phyloP scores from a whole-genome alignment of 768 basidiomycete species.

The Boletellus emodensis region DNA sequence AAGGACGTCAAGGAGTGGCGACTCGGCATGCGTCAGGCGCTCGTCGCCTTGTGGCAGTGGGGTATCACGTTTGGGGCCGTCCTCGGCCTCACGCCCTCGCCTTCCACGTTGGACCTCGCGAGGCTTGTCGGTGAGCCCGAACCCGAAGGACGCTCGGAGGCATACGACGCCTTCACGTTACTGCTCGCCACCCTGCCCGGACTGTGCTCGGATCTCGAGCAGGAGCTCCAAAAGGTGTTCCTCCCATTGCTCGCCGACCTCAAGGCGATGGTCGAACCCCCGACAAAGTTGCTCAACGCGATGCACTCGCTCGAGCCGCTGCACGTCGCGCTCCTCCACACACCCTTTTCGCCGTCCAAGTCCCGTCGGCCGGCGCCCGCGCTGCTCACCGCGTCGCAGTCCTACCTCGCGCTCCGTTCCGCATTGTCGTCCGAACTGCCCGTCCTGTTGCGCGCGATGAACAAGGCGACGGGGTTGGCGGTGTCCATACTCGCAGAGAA shows the following conservation, averaged over 20 bases:
- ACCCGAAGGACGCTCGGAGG: slow-evolving; percentile 42
- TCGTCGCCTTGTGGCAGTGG: slow-evolving; percentile 56
- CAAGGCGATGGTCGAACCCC: slow-evolving; percentile 55
- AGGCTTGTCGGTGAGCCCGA: slow-evolving; percentile 14
- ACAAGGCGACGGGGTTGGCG: slow-evolving; percentile 53
- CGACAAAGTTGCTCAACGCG: slow-evolving; percentile 61
- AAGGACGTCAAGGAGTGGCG: slow-evolving; percentile 64
- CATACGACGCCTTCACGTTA: slow-evolving; percentile 65
- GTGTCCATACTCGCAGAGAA: slow-evolving; percentile 50
- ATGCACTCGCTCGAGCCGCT: slow-evolving; percentile 73
- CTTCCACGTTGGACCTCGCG: slow-evolving; percentile 16
- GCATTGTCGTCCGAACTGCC: slow-evolving; percentile 74
- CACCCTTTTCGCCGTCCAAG: slow-evolving; percentile 57
- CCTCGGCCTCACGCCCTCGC: slow-evolving; percentile 52
- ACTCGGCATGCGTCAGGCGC: slow-evolving; percentile 44
- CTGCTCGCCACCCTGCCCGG: slow-evolving; percentile 56
- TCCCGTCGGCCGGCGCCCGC: slow-evolving; percentile 53
- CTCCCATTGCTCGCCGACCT: slow-evolving; percentile 57
- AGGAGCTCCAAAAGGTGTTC: slow-evolving; percentile 48
- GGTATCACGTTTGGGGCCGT: slow-evolving; percentile 62
- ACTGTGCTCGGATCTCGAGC: slow-evolving; percentile 51
- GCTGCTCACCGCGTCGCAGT: slow-evolving; percentile 68
- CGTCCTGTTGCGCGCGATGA: slow-evolving; percentile 51
- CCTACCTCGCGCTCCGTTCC: slow-evolving; percentile 72
- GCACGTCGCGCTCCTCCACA: slow-evolving; percentile 65